A percentile compares a stretch with the other conserved stretches of the same genome.
Conservation (phyloP, 2,329 filamentous ascomycete species). For the Pseudofabraea citricarpa region DNA sequence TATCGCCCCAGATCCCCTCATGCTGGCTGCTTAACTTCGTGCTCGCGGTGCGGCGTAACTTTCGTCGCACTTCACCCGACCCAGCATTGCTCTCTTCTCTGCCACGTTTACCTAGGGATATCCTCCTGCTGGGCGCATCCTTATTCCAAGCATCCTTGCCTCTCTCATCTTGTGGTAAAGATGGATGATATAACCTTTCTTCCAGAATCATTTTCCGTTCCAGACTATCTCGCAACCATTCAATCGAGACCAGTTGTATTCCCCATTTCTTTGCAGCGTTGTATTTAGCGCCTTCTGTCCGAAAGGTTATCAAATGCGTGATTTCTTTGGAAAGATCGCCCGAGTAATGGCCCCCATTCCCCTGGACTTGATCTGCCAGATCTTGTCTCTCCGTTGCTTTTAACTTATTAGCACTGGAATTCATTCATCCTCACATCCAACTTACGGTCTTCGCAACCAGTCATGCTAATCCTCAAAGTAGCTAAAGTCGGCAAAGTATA, state of each 20-base stretch:
- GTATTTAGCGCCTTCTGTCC: conserved; percentile 84
- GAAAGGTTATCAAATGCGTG: conserved; percentile 80
- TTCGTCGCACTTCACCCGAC: conserved; percentile 61
- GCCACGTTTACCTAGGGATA: conserved; percentile 52
- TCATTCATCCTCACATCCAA: conserved; percentile 22
- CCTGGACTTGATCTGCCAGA: conserved; percentile 60
- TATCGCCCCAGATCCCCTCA: conserved; percentile 85
- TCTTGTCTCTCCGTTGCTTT: conserved; percentile 62
- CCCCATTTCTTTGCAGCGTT: conserved; percentile 79
- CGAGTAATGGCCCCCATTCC: conserved; percentile 76
- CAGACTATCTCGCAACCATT: conserved; percentile 83
- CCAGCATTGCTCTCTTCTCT: conserved; percentile 42
- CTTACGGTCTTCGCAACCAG: conserved; percentile 65
- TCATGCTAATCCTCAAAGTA: conserved; percentile 60
- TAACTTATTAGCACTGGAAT: conserved; percentile 17
- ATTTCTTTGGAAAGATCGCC: conserved; percentile 82
- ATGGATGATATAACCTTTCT: conserved; percentile 77
- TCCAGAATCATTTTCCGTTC: conserved; percentile 87
- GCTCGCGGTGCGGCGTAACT: conserved; percentile 83
- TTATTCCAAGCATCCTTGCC: conserved; percentile 73
- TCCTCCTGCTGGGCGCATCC: conserved; percentile 39
- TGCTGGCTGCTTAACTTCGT: conserved; percentile 76
- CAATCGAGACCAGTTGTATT: conserved; percentile 71
- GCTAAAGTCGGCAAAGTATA: conserved; percentile 62
- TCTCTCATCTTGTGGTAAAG: conserved; percentile 63